phyloP scores from a whole-genome alignment of 495 filamentous ascomycete genomes.

The Penicillium turbatum region DNA sequence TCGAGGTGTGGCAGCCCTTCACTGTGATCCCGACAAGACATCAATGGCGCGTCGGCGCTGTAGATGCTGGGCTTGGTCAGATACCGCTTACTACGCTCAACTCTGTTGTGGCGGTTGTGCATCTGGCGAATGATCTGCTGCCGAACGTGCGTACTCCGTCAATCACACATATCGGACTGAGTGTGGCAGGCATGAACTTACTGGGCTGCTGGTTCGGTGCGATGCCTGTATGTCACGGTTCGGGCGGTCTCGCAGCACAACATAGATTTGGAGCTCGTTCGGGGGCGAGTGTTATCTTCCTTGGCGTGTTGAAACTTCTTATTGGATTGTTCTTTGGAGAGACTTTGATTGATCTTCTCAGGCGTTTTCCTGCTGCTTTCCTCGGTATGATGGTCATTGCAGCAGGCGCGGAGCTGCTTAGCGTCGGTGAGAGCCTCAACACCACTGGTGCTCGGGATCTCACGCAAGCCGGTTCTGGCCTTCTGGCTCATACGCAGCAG shows the following conservation, averaged over 20 bases:
- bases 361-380: slow-evolving; percentile 64
- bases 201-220: slow-evolving; percentile 83
- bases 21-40: slow-evolving; percentile 40
- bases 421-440: slow-evolving; percentile 79
- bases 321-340: slow-evolving; percentile 72
- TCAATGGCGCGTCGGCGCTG: slow-evolving; percentile 45
- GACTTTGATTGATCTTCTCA: slow-evolving; percentile 60
- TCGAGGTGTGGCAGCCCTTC: slow-evolving; percentile 48
- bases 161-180: slow-evolving; percentile 70
- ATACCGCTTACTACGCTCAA: slow-evolving; percentile 87
- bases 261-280: slow-evolving; percentile 87
- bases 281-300: slow-evolving; percentile 73
- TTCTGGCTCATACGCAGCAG: slow-evolving; percentile 40
- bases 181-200: slow-evolving; percentile 78
- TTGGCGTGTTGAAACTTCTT: slow-evolving; percentile 71
- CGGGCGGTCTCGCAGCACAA: slow-evolving; percentile 84
- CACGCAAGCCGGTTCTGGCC: slow-evolving; percentile 20
- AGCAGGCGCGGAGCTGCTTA: slow-evolving; percentile 78
- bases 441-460: slow-evolving; percentile 62
- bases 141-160: slow-evolving; percentile 62
- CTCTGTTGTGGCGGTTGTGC: slow-evolving; percentile 78
- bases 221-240: slow-evolving; percentile 95
- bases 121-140: slow-evolving; percentile 68
- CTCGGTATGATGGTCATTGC: slow-evolving; percentile 86
- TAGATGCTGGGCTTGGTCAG: slow-evolving; percentile 71